These are phyloP conservation scores for Pseudocercospora fuligena DNA, from an alignment of 2,329 filamentous ascomycete genomes.

Conservation along the genomic window DNA sequence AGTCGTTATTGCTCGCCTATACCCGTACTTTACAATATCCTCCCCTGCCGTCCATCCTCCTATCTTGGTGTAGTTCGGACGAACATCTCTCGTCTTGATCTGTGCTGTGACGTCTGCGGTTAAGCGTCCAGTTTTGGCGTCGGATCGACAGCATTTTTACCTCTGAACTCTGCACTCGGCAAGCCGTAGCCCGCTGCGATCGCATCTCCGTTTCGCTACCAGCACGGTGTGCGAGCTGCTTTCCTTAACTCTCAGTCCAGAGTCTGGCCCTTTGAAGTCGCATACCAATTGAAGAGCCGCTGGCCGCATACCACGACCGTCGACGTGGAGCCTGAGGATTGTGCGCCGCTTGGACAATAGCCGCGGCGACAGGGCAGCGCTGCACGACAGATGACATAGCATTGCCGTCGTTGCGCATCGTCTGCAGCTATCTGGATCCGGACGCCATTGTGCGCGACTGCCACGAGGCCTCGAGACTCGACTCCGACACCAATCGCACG, in stretches of 20 bases:
- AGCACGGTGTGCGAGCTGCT: conserved; percentile 6
- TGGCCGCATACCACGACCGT: conserved; percentile 8
- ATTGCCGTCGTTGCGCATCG: conserved; percentile 16
- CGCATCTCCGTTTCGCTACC: conserved; percentile 20
- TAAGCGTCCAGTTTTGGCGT: conserved; percentile 5
- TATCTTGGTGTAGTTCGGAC: conserved; percentile 2
- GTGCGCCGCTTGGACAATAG: conserved; percentile 5
- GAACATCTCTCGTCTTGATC: conserved; percentile 8
- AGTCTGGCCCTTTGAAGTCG: conserved; percentile 11
- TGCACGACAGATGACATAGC: conserved; percentile 30
- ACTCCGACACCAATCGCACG: conserved; percentile 8
- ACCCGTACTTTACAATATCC: conserved; percentile 4
- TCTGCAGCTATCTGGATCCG: conserved; percentile 21
- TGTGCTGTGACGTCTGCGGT: conserved; percentile 14
- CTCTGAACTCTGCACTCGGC: conserved; percentile 9
- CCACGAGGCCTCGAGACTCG: conserved; percentile 21
- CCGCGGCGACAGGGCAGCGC: conserved; percentile 14
- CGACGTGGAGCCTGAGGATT: conserved; percentile 2
- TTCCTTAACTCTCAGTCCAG: background rate
- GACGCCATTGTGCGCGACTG: conserved; percentile 21
- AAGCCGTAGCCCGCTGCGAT: conserved; percentile 16
- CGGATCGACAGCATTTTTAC: conserved; percentile 8
- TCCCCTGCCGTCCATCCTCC: background rate
- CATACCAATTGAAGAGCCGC: conserved; percentile 5
- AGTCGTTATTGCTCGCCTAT: background rate